Conservation (phyloP, 2,329 filamentous ascomycete species). For the Aspergillus fumigatus region DNA sequence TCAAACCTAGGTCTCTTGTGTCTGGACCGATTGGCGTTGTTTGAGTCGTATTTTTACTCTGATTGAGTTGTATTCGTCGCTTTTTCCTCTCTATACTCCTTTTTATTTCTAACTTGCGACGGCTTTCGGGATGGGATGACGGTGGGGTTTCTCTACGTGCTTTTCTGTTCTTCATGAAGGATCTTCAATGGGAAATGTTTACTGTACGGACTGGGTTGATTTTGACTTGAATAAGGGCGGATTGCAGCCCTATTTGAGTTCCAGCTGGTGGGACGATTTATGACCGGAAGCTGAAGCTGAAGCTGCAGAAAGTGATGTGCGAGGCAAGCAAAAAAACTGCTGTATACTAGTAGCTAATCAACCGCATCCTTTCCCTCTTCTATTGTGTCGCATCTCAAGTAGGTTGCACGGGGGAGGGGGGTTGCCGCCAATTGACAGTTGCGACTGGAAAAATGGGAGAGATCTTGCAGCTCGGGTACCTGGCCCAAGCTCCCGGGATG, state of each 20-base stretch:
- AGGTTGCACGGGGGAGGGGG: conserved; percentile 11
- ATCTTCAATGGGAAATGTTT: conserved; percentile 28
- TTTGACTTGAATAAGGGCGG: conserved; percentile 26
- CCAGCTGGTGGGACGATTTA: conserved; percentile 12
- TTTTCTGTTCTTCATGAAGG: conserved; percentile 28
- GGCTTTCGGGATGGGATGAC: conserved; percentile 31
- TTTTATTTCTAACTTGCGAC: conserved; percentile 23
- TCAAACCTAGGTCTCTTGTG: conserved; percentile 18
- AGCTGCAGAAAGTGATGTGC: conserved; percentile 14
- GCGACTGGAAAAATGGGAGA: not conserved
- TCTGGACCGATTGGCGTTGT: conserved; percentile 31
- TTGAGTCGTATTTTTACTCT: conserved; percentile 30
- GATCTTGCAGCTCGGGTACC: not conserved
- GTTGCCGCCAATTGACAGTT: not conserved
- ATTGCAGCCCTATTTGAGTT: conserved; percentile 15
- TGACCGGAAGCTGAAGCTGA: conserved; percentile 14
- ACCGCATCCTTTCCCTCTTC: conserved; percentile 13
- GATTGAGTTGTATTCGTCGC: conserved; percentile 27
- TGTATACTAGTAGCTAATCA: conserved; percentile 27
- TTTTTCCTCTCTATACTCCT: conserved; percentile 23
- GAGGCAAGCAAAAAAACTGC: conserved; percentile 18
- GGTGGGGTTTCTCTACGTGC: conserved; percentile 26
- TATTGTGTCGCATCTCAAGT: not conserved
- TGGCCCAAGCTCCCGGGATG: conserved; percentile 18
- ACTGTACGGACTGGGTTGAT: conserved; percentile 24